Evolutionary conservation across 257 asterid genomes (phyloP), one percentile per base, ranked within the genome.

Genomic region (Salvia hispanica): DNA sequence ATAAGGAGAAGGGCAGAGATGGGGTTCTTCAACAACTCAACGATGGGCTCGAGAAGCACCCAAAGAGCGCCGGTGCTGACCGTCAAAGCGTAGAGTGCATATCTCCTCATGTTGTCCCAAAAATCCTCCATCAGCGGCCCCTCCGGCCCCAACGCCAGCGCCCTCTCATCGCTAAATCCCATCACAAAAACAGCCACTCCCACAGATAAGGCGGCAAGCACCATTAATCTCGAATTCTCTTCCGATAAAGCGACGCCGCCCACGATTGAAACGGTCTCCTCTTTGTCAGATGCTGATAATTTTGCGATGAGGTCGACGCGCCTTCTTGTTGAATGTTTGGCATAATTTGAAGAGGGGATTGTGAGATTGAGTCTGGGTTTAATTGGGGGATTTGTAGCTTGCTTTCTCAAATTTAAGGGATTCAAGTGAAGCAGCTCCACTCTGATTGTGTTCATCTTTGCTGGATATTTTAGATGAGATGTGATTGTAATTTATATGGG

Each of bases 51-150:
- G 57, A 88, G 44, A 3, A 91, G 83, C 3, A 84, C 39, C 72
- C 72, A 91, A 44, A 83, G 46, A 21, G 86, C 92, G 10, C 99
- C 99, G 6, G 95, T 88, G 61, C 97, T 91, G 66, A 94, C 99
- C 36, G 97, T 85, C 86, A 94, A 39, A 0, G 78, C 99, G 66
- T 86, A 91, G 34, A 91, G 72, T 0, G 77, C 97, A 64, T 94
- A 94, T 74, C 97, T 84, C 75, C 99, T 94, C 96, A 94, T 91
- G 16, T 91, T 94, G 62, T 91, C 99, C 97, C 99, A 94, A 62
- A 94, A 94, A 6, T 91, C 99, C 69, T 91, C 99, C 88, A 94
- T 59, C 70, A 91, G 52, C 44, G 99, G 99, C 45, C 96, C 99
- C 74, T 82, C 95, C 2, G 99, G 97, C 4, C 95, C 93, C 33